Percentiles rank a stretch among this genome's conserved stretches.
These are phyloP conservation scores for Avena eriantha DNA, from an alignment of 176 grass and related monocot genomes.

Conservation along the genomic window DNA sequence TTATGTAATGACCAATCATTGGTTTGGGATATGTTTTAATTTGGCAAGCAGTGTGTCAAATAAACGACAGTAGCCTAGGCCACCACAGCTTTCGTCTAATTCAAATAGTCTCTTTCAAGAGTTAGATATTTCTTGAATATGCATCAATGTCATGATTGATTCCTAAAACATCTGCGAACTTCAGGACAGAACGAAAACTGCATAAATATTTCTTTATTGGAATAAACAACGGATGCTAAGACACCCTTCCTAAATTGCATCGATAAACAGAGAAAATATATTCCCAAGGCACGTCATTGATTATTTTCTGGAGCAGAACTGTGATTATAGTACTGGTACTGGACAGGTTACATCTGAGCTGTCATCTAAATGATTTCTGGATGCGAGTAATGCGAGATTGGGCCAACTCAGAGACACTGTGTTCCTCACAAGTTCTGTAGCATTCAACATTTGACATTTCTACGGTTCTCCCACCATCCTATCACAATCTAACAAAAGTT, in stretches of 20 bases:
- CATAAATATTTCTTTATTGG: background rate
- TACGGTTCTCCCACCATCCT: background rate
- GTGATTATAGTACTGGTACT: background rate
- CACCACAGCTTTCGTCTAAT: background rate
- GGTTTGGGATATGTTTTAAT: background rate
- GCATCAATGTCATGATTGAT: conserved; percentile 13
- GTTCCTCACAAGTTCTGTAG: background rate
- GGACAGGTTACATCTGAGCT: background rate
- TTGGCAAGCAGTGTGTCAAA: background rate
- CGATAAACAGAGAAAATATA: conserved; percentile 19
- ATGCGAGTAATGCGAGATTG: background rate
- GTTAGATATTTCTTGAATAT: conserved; percentile 24
- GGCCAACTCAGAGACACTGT: background rate
- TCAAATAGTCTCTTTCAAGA: conserved; percentile 2
- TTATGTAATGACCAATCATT: background rate
- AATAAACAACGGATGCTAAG: conserved; percentile 15
- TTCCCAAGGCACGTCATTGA: background rate
- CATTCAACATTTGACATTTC: background rate
- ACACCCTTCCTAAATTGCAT: background rate
- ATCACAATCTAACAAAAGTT: background rate
- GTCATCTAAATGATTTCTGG: conserved; percentile 5
- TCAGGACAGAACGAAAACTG: background rate
- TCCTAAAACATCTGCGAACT: background rate
- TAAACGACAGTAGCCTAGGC: background rate
- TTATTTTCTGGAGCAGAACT: background rate